Conservation (phyloP, 139 green algal genomes). For the Tetratostichococcus sp. region DNA sequence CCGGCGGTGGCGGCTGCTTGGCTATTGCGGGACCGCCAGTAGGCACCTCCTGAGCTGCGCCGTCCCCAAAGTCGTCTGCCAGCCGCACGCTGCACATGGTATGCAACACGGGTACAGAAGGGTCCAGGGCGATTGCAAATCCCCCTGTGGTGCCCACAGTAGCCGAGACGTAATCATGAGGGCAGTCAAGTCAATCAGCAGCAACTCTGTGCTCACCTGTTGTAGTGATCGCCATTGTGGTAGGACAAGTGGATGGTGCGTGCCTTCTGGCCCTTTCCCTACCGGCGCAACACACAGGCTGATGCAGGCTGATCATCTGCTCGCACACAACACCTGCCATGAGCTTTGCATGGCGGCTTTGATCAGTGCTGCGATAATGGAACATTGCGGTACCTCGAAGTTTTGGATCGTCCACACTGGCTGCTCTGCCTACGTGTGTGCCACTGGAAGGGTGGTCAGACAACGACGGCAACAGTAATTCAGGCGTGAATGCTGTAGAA, state of each 20-base stretch:
- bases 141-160: too few species aligned
- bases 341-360: too few species aligned
- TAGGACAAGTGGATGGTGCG: conserved; percentile 50
- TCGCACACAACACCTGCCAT: too few species aligned
- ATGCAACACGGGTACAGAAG: too few species aligned
- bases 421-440: conserved; percentile 36
- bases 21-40: background rate
- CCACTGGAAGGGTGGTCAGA: too few species aligned
- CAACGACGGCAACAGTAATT: background rate
- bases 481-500: too few species aligned
- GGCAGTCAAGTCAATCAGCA: background rate
- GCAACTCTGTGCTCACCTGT: conserved; percentile 23
- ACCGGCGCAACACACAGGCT: too few species aligned
- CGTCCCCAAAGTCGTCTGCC: conserved; percentile 29
- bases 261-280: conserved; percentile 5
- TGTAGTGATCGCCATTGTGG: conserved; percentile 69
- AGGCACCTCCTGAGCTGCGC: conserved; percentile 15
- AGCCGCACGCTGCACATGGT: conserved; percentile 26
- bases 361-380: too few species aligned
- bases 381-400: too few species aligned
- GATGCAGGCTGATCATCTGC: too few species aligned
- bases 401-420: conserved; percentile 55
- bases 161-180: too few species aligned
- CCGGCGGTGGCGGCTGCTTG: background rate
- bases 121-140: too few species aligned